Evolutionary conservation across 2,329 filamentous ascomycete genomes (phyloP), one percentile per base, ranked within the genome.

Genomic region (Colletotrichum tropicale): DNA sequence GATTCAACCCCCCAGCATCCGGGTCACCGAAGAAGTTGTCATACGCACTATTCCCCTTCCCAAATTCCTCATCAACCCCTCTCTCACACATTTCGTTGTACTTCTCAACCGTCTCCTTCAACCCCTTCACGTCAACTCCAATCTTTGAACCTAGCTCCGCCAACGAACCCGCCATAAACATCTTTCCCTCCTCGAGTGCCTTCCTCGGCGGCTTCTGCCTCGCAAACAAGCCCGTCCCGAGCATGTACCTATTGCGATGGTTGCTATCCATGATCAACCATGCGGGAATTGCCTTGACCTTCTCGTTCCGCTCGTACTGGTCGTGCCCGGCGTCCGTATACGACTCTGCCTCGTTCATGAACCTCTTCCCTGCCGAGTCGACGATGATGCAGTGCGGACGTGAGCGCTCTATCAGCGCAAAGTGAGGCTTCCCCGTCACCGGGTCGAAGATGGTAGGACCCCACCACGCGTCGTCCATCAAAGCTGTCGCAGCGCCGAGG

Each of bases 401-500:
- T 3, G 77, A 78, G 43, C 83, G 80, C 9, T 84, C 84, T 36
- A 78, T 80, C 5, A 83, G 71, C 66, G 75, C 75, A 70, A 80
- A 83, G 56, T 77, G 76, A 38, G 61, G 62, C 26, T 71, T 60
- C 2, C 72, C 71, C 4, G 74, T 78, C 13, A 64, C 72, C 8
- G 82, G 82, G 66, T 84, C 79, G 36, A 78, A 62, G 21, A 84
- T 77, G n/a, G 80, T 78, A 6, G 82, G 78, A 2, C 80, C 81
- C 83, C 84, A 85, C 82, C 84, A 84, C 9, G 82, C 80, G 9
- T 81, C 79, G 70, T 82, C 80, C 78, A 85, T 80, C 5, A 84
- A 78, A 4, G 83, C 80, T 15, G 80, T 82, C 9, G 80, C 80
- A 1, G 80, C 81, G 12, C 83, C 73, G 5, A 72, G 52, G 3